These are phyloP conservation scores for Claviceps africana DNA, from an alignment of 2,329 filamentous ascomycete genomes.

Conservation along the genomic window DNA sequence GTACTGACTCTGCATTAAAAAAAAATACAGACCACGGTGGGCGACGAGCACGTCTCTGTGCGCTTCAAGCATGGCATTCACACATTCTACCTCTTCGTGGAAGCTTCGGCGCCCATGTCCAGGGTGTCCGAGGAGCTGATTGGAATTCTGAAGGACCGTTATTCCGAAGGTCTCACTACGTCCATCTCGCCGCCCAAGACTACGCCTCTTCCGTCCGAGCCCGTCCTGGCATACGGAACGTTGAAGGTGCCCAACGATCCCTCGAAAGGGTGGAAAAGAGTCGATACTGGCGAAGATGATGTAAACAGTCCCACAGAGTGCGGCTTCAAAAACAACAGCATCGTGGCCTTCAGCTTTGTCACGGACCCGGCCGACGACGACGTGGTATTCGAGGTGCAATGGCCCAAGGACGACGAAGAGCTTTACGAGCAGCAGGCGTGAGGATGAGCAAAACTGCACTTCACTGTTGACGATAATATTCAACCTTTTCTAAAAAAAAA, in stretches of 20 bases:
- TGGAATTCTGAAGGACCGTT: constrained; percentile 40
- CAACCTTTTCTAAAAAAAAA: too few relatives aligned
- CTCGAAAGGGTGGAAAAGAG: constrained; percentile 33
- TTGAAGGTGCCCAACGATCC: constrained; percentile 31
- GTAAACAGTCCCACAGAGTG: constrained; percentile 26
- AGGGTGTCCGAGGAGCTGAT: constrained; percentile 45
- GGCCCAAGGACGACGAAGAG: constrained; percentile 30
- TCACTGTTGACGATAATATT: too few relatives aligned
- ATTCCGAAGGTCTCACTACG: constrained; percentile 36
- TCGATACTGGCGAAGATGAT: constrained; percentile 23
- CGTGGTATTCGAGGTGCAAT: constrained; percentile 30
- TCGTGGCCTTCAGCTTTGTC: constrained; percentile 36
- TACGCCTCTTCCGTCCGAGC: constrained; percentile 25
- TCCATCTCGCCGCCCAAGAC: constrained; percentile 18
- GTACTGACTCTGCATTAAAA: not conserved
- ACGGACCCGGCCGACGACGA: constrained; percentile 26
- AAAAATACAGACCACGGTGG: constrained; percentile 10
- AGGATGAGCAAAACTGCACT: not conserved
- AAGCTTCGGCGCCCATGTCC: constrained; percentile 41
- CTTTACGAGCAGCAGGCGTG: constrained; percentile 12
- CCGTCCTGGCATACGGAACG: constrained; percentile 32
- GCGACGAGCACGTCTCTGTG: constrained; percentile 46
- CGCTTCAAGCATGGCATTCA: constrained; percentile 60
- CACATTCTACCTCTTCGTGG: constrained; percentile 55
- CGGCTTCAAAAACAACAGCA: constrained; percentile 31